Conservation (phyloP, 2,329 filamentous ascomycete species). For the Pseudogymnoascus sp. region DNA sequence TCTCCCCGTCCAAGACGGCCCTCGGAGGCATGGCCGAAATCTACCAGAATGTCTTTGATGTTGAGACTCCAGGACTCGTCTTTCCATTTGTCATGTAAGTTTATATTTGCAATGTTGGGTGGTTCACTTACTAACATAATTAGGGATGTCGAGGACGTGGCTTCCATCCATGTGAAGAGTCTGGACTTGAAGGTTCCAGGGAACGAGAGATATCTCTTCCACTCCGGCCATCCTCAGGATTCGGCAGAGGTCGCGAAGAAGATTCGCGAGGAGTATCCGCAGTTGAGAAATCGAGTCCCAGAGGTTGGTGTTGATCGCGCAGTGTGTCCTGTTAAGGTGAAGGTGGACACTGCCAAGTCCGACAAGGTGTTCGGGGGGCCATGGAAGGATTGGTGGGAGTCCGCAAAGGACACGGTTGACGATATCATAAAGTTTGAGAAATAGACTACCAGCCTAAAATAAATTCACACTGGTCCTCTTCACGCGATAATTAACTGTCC, state of each 20-base stretch:
- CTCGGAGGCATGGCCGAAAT: too few species aligned
- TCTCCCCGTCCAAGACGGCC: too few species aligned
- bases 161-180: neutral
- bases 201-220: constrained; percentile 10
- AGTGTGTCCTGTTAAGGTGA: constrained; percentile 21
- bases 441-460: neutral
- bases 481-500: neutral
- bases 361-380: constrained; percentile 8
- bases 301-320: constrained; percentile 24
- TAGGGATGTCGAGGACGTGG: too few species aligned
- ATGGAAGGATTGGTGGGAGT: constrained; percentile 11
- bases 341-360: constrained; percentile 9
- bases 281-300: constrained; percentile 41
- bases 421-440: constrained; percentile 1
- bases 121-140: too few species aligned
- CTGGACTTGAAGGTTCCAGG: neutral
- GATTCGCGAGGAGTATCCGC: constrained; percentile 44
- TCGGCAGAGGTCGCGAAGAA: constrained; percentile 41
- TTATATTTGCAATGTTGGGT: too few species aligned
- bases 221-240: neutral
- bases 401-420: constrained; percentile 8
- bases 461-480: neutral
- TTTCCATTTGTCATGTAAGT: too few species aligned
- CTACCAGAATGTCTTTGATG: too few species aligned
- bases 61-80: too few species aligned